Conservation (phyloP, 108 stramenopile species). For the Epithemia pelagica region DNA sequence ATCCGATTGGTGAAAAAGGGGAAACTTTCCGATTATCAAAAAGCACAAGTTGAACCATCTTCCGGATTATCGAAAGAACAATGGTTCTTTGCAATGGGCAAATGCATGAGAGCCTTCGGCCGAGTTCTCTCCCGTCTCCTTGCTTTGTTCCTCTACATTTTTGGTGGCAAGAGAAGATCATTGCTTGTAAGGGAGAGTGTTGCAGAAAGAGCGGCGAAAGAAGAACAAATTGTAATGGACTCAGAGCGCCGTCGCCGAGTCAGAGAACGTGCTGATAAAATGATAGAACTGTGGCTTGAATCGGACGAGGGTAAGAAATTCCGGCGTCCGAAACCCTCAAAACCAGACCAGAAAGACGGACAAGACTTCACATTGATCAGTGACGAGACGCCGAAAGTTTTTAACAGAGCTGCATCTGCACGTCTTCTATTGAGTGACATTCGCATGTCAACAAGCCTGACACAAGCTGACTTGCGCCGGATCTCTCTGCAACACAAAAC, state of each 20-base stretch:
- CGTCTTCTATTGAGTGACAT: slow-evolving; percentile 32
- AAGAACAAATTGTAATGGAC: slow-evolving; percentile 18
- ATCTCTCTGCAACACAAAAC: slow-evolving; percentile 46
- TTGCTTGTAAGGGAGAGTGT: neutral
- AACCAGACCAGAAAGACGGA: slow-evolving; percentile 4
- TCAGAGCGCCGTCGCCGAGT: slow-evolving; percentile 47
- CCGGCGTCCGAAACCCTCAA: neutral
- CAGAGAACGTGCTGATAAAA: slow-evolving; percentile 53
- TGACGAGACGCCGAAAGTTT: slow-evolving; percentile 63
- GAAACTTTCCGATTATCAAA: slow-evolving; percentile 67
- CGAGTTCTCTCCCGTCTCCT: neutral
- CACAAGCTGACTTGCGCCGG: slow-evolving; percentile 26
- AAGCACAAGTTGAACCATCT: slow-evolving; percentile 34
- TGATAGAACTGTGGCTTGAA: slow-evolving; percentile 49
- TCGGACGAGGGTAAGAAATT: slow-evolving; percentile 23
- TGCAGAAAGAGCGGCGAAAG: slow-evolving; percentile 17
- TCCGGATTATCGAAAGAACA: slow-evolving; percentile 4
- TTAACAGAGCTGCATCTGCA: slow-evolving; percentile 60
- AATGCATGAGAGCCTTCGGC: slow-evolving; percentile 11
- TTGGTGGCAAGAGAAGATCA: neutral
- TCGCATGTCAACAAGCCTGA: slow-evolving; percentile 19
- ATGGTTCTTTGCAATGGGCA: slow-evolving; percentile 17
- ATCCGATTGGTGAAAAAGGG: slow-evolving; percentile 77
- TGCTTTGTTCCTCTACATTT: neutral
- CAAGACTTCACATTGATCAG: slow-evolving; percentile 34